Conservation (phyloP, 2,329 filamentous ascomycete species). For the Colletotrichum camelliae region DNA sequence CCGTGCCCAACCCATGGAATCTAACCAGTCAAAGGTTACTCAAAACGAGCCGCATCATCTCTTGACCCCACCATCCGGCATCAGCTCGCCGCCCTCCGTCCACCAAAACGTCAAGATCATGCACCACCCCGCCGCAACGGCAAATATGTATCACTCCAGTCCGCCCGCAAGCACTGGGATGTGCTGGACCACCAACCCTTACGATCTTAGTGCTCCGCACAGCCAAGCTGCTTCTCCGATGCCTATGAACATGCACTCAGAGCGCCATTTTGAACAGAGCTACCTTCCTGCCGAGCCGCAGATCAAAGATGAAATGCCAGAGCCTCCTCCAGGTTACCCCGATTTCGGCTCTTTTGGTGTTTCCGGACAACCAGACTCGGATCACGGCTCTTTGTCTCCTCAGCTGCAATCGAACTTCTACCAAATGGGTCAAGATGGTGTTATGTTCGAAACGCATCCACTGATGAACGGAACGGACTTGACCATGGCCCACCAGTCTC, state of each 20-base stretch:
- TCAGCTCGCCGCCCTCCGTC: conserved; percentile 50
- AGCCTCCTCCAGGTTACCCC: conserved; percentile 33
- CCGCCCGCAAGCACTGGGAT: conserved; percentile 53
- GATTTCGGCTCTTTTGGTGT: conserved; percentile 43
- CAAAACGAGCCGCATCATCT: conserved; percentile 46
- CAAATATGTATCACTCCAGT: conserved; percentile 45
- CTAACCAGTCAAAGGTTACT: conserved; percentile 27
- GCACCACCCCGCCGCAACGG: conserved; percentile 43
- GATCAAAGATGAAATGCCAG: conserved; percentile 37
- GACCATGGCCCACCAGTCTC: neutral
- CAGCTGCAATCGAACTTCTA: neutral
- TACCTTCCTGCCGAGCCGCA: conserved; percentile 41
- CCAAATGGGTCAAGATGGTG: neutral
- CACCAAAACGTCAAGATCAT: conserved; percentile 48
- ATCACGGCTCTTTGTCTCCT: conserved; percentile 14
- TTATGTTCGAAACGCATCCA: neutral
- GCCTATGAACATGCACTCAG: conserved; percentile 39
- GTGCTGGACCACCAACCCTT: conserved; percentile 46
- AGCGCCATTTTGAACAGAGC: conserved; percentile 42
- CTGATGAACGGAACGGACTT: neutral
- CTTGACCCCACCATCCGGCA: conserved; percentile 56
- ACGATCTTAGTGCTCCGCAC: conserved; percentile 46
- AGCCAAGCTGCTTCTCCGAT: conserved; percentile 53
- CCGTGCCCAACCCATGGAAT: neutral
- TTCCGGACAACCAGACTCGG: conserved; percentile 24